A percentile compares a stretch with the other conserved stretches of the same genome.
Evolutionary conservation across 306 rosid species (phyloP).

Genomic region (Cicer chorassanicum): DNA sequence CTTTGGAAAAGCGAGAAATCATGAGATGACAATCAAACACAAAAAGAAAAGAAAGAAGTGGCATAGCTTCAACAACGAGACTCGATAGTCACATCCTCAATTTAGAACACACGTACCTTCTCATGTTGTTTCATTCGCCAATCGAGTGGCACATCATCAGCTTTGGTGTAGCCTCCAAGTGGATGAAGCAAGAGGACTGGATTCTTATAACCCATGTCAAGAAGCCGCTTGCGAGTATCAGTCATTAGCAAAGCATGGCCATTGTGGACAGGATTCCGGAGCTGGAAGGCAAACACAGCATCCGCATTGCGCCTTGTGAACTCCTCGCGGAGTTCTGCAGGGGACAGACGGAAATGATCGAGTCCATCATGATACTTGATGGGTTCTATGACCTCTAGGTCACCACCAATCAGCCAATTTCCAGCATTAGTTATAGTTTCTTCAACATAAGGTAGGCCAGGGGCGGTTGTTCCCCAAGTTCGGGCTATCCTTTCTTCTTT

Average conservation of each 20-base stretch:
- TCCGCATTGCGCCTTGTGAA: constrained; percentile 86
- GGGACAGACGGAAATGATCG: constrained; percentile 88
- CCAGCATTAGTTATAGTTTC: constrained; percentile 82
- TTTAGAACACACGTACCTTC: constrained; percentile 60
- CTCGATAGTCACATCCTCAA: not conserved
- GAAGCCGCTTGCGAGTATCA: constrained; percentile 91
- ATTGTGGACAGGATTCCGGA: constrained; percentile 95
- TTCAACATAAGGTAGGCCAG: constrained; percentile 91
- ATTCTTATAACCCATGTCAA: constrained; percentile 96
- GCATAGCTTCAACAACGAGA: constrained; percentile 2
- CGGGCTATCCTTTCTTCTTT: constrained; percentile 96
- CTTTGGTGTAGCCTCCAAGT: constrained; percentile 95
- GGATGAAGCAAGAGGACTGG: constrained; percentile 98
- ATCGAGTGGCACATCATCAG: constrained; percentile 93
- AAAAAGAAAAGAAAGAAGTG: constrained; percentile 6
- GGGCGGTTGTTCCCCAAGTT: constrained; percentile 94
- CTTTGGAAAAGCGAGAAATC: not conserved
- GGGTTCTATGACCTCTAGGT: constrained; percentile 90
- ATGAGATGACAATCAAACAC: not conserved
- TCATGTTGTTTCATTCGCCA: constrained; percentile 99
- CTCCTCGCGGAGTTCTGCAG: constrained; percentile 84
- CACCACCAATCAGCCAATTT: constrained; percentile 97
- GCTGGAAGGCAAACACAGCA: constrained; percentile 97
- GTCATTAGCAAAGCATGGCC: constrained; percentile 99
- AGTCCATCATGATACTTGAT: constrained; percentile 90